Percentiles rank a stretch among this genome's conserved stretches.
phyloP scores from a whole-genome alignment of 2,329 filamentous ascomycete genomes.

The Apiospora hydei region DNA sequence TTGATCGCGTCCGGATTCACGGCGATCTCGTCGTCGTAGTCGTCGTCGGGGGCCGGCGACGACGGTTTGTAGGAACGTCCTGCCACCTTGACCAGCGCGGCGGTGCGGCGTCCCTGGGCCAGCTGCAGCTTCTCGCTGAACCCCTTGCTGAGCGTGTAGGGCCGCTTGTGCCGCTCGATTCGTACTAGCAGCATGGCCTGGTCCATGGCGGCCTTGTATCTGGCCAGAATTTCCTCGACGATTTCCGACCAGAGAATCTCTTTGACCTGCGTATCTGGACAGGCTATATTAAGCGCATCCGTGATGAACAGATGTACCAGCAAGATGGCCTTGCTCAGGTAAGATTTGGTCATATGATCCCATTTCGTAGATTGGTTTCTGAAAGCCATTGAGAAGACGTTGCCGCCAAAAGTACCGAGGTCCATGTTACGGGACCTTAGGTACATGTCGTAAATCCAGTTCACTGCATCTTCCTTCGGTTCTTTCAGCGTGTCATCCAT shows the following conservation, averaged over 20 bases:
- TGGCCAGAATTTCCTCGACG: constrained; percentile 31
- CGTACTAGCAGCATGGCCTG: constrained; percentile 36
- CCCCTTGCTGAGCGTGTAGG: constrained; percentile 41
- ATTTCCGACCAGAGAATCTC: constrained; percentile 35
- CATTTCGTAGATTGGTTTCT: constrained; percentile 43
- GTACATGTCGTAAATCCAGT: constrained; percentile 36
- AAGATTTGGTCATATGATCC: constrained; percentile 35
- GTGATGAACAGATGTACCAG: constrained; percentile 41
- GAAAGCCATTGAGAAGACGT: constrained; percentile 35
- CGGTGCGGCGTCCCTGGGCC: neutral
- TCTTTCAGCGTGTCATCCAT: accelerated
- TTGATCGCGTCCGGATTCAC: neutral
- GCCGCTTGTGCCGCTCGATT: constrained; percentile 38
- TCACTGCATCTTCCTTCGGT: constrained; percentile 31
- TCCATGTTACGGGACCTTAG: constrained; percentile 36
- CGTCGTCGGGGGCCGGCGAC: no score
- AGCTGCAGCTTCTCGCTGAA: constrained; percentile 34
- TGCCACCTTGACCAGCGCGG: constrained; percentile 26
- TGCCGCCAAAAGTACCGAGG: constrained; percentile 33
- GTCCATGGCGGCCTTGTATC: constrained; percentile 36
- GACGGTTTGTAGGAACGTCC: constrained; percentile 26
- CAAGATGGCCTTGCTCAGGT: constrained; percentile 39
- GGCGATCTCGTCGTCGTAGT: no score
- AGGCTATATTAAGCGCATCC: constrained; percentile 30
- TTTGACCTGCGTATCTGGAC: constrained; percentile 31